Conservation (phyloP, 129 eudicot genomes). For the Helianthus tuberosus region DNA sequence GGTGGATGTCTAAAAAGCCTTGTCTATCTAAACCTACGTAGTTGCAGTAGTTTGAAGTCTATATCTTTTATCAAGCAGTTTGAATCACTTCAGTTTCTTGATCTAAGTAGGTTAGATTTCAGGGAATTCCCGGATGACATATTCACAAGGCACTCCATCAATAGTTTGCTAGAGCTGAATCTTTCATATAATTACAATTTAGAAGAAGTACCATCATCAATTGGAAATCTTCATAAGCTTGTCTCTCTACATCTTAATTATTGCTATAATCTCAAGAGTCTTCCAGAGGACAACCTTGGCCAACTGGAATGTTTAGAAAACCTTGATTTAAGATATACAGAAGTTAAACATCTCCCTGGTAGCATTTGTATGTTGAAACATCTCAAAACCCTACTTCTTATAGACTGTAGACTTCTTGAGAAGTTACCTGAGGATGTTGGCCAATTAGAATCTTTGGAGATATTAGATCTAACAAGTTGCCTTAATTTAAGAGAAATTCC, state of each 20-base stretch:
- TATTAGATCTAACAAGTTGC: not conserved
- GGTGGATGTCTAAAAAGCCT: not conserved
- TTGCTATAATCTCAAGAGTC: not conserved
- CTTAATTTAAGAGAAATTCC: not conserved
- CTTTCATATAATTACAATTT: not conserved
- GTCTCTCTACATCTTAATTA: not conserved
- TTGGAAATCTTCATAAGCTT: conserved; percentile 16
- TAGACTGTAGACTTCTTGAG: not conserved
- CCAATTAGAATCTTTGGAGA: not conserved
- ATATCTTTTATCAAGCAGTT: not conserved
- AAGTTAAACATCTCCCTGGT: not conserved
- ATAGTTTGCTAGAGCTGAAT: not conserved
- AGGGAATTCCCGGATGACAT: not conserved
- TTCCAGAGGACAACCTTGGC: not conserved
- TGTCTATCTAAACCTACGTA: not conserved
- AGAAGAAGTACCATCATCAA: not conserved
- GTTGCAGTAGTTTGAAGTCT: not conserved
- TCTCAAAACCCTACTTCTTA: not conserved
- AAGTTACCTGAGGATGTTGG: not conserved
- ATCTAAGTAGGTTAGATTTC: not conserved
- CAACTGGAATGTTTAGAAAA: not conserved
- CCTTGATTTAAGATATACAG: not conserved
- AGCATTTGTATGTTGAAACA: conserved; percentile 14
- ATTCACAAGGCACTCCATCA: not conserved
- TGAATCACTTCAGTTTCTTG: not conserved